Base-by-base conservation (phyloP, 495 filamentous ascomycete genomes). In the Baudoinia panamericana region DNA sequence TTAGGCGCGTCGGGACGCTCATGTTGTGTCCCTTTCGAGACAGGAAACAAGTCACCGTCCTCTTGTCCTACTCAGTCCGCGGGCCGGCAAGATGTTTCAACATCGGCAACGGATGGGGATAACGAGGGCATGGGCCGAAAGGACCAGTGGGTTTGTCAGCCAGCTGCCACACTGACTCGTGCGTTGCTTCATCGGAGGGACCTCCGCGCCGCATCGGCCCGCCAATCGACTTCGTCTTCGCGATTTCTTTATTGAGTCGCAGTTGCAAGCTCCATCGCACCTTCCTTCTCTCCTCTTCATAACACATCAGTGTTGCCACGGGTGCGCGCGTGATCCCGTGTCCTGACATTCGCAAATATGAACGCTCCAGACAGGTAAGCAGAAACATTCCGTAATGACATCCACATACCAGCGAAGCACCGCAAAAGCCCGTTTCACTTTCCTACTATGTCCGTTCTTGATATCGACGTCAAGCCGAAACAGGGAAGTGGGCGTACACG, bases 281-380 rank as follows among this genome's bases (percentile, higher is more conserved):
- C 11, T 42, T 40, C 40, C 32, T 38, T 42, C 48, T 25, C 39
- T 51, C 48, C 36, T 32, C 27, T 39, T 24, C 28, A 19, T 25
- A 30, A 10, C 18, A 7, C 27, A 26, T 26, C 29, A 33, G 25
- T 3, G 12, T 7, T 19, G n/a, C 40, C n/a, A n/a, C n/a, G n/a
- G n/a, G n/a, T n/a, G n/a, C n/a, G n/a, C n/a, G n/a, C n/a, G n/a
- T n/a, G 21, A 25, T 18, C 15, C n/a, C 15, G 43, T 37, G 44
- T 43, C 45, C 21, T 30, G 38, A 51, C 44, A 39, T 39, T 35
- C 8, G 20, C 30, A 34, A 29, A 3, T 17, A 82, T 82, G 78
- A 83, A 83, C 58, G 78, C 78, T 2, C 78, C 78, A 17, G 78
- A 83, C 51, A 66, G 78, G 78, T 72, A 41, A 49, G 69, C 63